Base-by-base conservation (phyloP, 2,329 filamentous ascomycete genomes). In the Pseudogymnoascus sp. region DNA sequence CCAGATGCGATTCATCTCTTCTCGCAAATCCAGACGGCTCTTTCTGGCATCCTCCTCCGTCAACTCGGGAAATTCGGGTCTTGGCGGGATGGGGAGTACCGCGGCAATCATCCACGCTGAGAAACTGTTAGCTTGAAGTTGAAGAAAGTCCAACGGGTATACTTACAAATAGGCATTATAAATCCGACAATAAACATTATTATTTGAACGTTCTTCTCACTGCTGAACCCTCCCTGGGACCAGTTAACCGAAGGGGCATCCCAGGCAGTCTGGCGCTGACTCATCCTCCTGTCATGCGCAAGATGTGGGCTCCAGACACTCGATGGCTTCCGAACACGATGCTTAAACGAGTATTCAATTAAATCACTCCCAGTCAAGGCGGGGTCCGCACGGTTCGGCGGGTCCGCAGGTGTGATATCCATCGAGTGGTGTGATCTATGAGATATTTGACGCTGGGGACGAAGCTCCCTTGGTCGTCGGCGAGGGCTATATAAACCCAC, bases 61-160 rank as follows among this genome's bases (percentile, higher is more conserved):
- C 40, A 80, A 77, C 74, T 85, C 83, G 16, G 82, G 77, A 1
- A 75, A 69, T 18, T 78, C 75, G 7, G 86, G 82, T 62, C 82
- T 81, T 1, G 78, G 78, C 8, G 89, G 89, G 5, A 96, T 75
- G 1, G 90, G 89, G 11, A 95, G 78, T 62, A 93, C 81, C 1
- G 90, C 84, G 1, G 88, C 91, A 66, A 91, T 79, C 78, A 93
- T 89, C 91, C 91, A 96, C 63, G 88, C 89, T 88, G 68, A 59
- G 62, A 50, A 65, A 62, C 8, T 18, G 63, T 56, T 71, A 63
- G 71, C 65, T 61, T 68, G 34, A 66, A 64, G 61, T 61, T 60
- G 50, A 16, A 38, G 14, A 34, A 21, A 34, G 10, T 18, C 50
- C 23, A 59, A 56, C 46, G 38, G 7, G 60, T 38, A 4, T 36